These are phyloP conservation scores for Ogataea polymorpha DNA, from an alignment of 805 yeast species.

Conservation along the genomic window DNA sequence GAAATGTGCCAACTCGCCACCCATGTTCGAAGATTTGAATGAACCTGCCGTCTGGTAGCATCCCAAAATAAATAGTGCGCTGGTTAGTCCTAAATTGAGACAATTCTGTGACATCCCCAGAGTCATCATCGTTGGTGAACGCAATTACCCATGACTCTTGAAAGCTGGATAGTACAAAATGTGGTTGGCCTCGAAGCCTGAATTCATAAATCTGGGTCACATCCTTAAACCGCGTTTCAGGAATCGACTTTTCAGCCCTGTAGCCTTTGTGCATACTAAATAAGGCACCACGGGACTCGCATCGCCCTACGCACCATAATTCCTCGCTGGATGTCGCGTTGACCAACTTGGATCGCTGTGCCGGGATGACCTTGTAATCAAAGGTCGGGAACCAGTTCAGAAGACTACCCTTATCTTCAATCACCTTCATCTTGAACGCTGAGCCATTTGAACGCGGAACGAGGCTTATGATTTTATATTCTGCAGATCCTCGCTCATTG, in stretches of 20 bases:
- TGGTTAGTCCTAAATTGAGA: constrained; percentile 11
- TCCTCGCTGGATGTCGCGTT: constrained; percentile 24
- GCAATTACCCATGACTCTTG: constrained; percentile 13
- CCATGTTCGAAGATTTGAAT: constrained; percentile 22
- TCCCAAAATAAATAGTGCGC: constrained; percentile 15
- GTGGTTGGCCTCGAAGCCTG: constrained; percentile 4
- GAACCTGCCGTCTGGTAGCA: constrained; percentile 8
- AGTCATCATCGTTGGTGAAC: constrained; percentile 9
- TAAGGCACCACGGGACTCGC: constrained; percentile 24
- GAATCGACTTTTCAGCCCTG: constrained; percentile 20
- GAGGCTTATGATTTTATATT: constrained; percentile 21
- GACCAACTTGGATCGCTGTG: constrained; percentile 17
- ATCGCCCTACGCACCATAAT: constrained; percentile 31
- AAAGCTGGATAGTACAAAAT: constrained; percentile 16
- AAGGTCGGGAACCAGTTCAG: constrained; percentile 28
- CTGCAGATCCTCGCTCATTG: constrained; percentile 27
- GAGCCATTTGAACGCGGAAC: constrained; percentile 13
- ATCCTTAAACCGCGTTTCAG: constrained; percentile 13
- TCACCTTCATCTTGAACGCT: constrained; percentile 16
- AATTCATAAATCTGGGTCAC: constrained; percentile 14
- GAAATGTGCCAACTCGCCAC: constrained; percentile 24
- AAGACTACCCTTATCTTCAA: constrained; percentile 20
- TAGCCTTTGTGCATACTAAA: constrained; percentile 26
- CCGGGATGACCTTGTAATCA: constrained; percentile 22
- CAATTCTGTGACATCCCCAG: constrained; percentile 11